Percentiles rank a stretch among this genome's conserved stretches.
Evolutionary conservation across 1,284 basidiomycete species (phyloP).

Genomic region (Malassezia japonica): DNA sequence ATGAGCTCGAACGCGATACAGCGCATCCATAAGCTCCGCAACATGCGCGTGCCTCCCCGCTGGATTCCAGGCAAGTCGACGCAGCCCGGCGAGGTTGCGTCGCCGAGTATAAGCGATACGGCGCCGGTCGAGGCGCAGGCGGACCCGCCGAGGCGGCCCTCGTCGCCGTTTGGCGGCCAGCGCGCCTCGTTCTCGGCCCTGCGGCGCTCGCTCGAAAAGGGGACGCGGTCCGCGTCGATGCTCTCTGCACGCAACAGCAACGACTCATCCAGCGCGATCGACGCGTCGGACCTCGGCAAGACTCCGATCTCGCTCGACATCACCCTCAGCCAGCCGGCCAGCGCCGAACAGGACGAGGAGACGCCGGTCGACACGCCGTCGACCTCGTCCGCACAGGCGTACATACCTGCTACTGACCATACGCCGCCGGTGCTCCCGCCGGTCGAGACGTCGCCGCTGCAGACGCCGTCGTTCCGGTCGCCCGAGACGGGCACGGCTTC

Average conservation of each 20-base stretch:
- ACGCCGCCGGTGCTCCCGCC: neutral
- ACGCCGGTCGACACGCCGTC: neutral
- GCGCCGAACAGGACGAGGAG: neutral
- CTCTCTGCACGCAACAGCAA: neutral
- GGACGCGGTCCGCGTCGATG: neutral
- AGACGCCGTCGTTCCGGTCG: neutral
- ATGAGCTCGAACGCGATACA: neutral
- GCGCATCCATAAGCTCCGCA: conserved; percentile 4
- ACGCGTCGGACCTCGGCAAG: conserved; percentile 9
- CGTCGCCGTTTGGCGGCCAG: neutral
- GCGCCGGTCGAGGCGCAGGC: neutral
- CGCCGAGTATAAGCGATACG: too few relatives aligned
- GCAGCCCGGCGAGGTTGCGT: neutral
- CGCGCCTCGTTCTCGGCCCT: conserved; percentile 6
- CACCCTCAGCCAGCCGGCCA: too few relatives aligned
- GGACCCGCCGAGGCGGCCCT: neutral
- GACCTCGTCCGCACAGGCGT: neutral
- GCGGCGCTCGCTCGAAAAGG: conserved; percentile 11
- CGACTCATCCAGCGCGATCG: neutral
- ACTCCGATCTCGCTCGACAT: neutral
- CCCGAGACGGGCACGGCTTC: too few relatives aligned
- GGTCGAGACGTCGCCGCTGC: neutral
- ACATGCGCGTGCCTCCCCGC: neutral
- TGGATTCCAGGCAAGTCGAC: neutral
- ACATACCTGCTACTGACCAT: neutral